Conservation (phyloP, 2,329 filamentous ascomycete genomes). For the Mycosphaerella sp. region DNA sequence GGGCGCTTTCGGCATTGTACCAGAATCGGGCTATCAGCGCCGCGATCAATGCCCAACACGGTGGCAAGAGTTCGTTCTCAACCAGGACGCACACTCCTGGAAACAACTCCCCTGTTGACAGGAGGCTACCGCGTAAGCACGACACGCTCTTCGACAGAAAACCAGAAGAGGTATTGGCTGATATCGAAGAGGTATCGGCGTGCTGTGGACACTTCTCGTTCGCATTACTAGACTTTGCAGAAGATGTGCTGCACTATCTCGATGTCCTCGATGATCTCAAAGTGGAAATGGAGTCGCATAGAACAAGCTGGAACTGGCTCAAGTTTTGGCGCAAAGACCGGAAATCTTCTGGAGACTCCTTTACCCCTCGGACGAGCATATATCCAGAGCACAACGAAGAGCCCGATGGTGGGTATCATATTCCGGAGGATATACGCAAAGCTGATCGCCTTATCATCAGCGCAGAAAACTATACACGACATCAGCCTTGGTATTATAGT, state of each 20-base stretch:
- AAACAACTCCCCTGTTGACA: conserved; percentile 13
- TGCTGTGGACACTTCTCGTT: conserved; percentile 96
- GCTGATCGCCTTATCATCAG: conserved; percentile 25
- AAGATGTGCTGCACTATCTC: conserved; percentile 78
- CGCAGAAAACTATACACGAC: conserved; percentile 24
- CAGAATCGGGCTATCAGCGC: conserved; percentile 65
- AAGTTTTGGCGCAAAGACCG: conserved; percentile 58
- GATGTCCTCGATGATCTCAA: conserved; percentile 81
- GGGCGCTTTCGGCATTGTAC: conserved; percentile 74
- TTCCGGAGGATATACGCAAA: conserved; percentile 28
- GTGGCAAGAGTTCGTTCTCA: conserved; percentile 47
- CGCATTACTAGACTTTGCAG: conserved; percentile 80
- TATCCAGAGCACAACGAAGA: conserved; percentile 26
- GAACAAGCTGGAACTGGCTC: conserved; percentile 74
- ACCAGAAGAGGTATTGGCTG: conserved; percentile 66
- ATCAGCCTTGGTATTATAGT: conserved; percentile 37
- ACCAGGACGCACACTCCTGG: conserved; percentile 41
- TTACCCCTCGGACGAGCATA: conserved; percentile 16
- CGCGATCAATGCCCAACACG: conserved; percentile 43
- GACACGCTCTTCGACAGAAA: conserved; percentile 19
- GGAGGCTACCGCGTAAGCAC: conserved; percentile 8
- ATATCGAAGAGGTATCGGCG: conserved; percentile 96
- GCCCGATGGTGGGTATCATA: conserved; percentile 19
- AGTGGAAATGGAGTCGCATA: conserved; percentile 53
- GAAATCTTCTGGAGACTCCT: conserved; percentile 1